Evolutionary conservation across 2,329 filamentous ascomycete genomes (phyloP), one percentile per base, ranked within the genome.

Genomic region (Trichothecium roseum): DNA sequence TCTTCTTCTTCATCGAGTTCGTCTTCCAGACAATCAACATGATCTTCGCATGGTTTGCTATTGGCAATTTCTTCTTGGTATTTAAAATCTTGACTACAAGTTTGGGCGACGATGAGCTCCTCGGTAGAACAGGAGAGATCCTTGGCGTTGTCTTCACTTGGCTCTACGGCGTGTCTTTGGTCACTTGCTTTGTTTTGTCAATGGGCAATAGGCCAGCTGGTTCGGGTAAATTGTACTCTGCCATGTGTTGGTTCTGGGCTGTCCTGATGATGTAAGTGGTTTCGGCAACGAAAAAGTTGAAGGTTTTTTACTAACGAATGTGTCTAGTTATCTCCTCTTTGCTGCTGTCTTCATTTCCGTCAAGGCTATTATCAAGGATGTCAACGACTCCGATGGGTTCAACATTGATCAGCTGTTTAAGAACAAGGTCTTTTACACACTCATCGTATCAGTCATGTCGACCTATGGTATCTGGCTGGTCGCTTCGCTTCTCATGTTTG

Each of bases 171-270:
- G 84, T 84, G 29, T 89, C 84, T 10, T 67, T 98, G 32, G 81
- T 96, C 35, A 88, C 89, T 10, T 96, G 91, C 59, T 98, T 98
- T 57, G 86, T 98, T 22, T 64, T 98, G 26, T 83, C 91, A 10
- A 75, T 98, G 55, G 91, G 91, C 45, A 98, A 98, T 60, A 78
- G 91, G 36, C 91, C 91, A 7, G 83, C 93, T 49, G 93, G 93
- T 32, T 94, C 87, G 13, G 93, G 91, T 47, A 86, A 78, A 53
- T 82, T 93, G 45, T 98, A 98, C 62, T 83, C 91, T 68, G 84
- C 84, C 34, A 95, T 95, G 84, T 86, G 95, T n/a, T 81, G 87
- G 59, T 98, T 98, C 69, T 98, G 91, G 93, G 85, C 80, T 30
- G 69, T 84, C 41, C 89, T 98, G 54, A 98, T 98, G 84, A 68